Base-by-base conservation (phyloP, 2,329 filamentous ascomycete genomes). In the Fusarium graminum region DNA sequence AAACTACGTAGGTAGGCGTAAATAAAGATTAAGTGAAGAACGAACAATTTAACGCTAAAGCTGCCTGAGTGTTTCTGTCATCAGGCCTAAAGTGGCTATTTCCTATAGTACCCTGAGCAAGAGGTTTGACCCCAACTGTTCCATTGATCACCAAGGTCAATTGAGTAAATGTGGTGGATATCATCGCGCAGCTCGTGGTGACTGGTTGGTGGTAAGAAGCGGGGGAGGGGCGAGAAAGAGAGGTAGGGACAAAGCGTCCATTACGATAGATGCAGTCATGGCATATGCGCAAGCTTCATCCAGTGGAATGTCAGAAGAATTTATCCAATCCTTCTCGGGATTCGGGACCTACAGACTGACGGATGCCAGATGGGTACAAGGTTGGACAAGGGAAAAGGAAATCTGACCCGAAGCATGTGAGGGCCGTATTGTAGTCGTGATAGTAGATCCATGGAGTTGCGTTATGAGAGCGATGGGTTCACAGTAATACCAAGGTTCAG, bases 191-290 rank as follows among this genome's bases (percentile, higher is more conserved):
- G 53, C 39, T 65, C 30, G 19, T 47, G 55, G 54, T 67, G 39
- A 59, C 39, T 69, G 61, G 65, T 38, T 52, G 40, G 63, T 52
- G 45, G 45, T 54, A 41, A 52, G 53, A 52, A 60, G 66, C 62
- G 66, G 66, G 66, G 66, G 44, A 69, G 62, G 66, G 66, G 66
- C 62, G 36, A 69, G 63, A 63, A 68, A 52, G 44, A 49, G 42
- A 59, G 56, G 46, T 34, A 52, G 54, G 51, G 55, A 49, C 61
- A 40, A 47, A 43, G 26, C 32, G 29, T 36, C 36, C 49, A 62
- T 62, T 46, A 42, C 49, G 47, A 46, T 62, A 49, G 59, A 65
- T 60, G 59, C 59, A 60, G 60, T 68, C 59, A 68, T 59, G 51
- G 44, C 41, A 32, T 29, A 62, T 58, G 41, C 29, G 34, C 38